phyloP scores from a whole-genome alignment of 345 rosid species.

The Luvunga scandens region DNA sequence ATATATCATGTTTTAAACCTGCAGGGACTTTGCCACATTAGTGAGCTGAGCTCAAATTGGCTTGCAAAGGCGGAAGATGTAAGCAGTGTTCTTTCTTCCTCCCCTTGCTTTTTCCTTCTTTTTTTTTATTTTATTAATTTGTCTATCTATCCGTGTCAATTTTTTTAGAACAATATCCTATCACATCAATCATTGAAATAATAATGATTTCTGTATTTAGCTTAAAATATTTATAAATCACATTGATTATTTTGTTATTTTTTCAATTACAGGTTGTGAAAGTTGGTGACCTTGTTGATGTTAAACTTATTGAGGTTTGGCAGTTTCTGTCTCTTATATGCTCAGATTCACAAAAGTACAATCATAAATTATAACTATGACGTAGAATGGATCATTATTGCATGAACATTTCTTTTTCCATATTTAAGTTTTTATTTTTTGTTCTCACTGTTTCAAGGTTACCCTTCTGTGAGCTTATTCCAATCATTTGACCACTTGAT shows the following conservation, averaged over 20 bases:
- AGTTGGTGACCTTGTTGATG: conserved; percentile 90
- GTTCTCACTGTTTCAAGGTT: neutral
- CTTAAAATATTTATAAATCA: neutral
- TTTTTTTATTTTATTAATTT: neutral
- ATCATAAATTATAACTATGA: neutral
- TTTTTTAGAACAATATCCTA: too few species aligned
- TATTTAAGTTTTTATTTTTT: neutral
- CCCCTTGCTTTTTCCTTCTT: neutral
- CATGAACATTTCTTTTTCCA: neutral
- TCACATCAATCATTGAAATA: neutral
- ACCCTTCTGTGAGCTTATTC: neutral
- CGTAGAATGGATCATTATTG: neutral
- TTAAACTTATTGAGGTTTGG: conserved; percentile 89
- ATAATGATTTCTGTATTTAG: neutral
- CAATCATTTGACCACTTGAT: neutral
- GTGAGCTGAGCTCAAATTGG: conserved; percentile 84
- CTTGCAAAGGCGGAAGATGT: conserved; percentile 98
- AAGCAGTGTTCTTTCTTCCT: conserved; percentile 23
- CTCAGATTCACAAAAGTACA: conserved; percentile 1
- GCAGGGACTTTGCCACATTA: conserved; percentile 97
- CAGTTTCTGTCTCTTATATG: conserved; percentile 8
- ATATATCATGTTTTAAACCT: conserved; percentile 13
- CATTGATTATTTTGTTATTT: conserved; percentile 9
- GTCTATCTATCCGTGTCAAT: neutral
- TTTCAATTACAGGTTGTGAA: conserved; percentile 58